These are phyloP conservation scores for Chlamydomonas reinhardtii DNA, from an alignment of 163 green algal species.

Conservation along the genomic window DNA sequence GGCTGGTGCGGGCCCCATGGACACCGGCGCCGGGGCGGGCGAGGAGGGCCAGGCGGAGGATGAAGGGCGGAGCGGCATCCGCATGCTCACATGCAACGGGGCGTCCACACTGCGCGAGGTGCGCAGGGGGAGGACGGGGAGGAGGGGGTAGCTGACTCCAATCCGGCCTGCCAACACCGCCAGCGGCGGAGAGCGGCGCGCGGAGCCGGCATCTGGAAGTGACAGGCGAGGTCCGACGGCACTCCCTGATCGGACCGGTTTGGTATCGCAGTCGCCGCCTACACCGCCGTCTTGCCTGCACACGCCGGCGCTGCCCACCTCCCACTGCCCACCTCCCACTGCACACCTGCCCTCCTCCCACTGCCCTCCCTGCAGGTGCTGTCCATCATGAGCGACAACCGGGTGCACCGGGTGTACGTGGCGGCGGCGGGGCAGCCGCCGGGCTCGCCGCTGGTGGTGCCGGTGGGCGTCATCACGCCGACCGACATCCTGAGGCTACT, in stretches of 20 bases:
- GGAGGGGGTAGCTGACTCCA: background rate
- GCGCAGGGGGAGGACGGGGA: background rate
- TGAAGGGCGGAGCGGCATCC: constrained; percentile 9
- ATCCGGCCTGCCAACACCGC: background rate
- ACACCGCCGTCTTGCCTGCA: no score
- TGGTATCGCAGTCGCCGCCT: no score
- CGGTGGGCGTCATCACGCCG: constrained; percentile 58
- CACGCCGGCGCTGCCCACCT: no score
- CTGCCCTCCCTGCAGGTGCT: constrained; percentile 34
- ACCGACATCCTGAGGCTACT: constrained; percentile 59
- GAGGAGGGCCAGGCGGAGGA: background rate
- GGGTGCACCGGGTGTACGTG: constrained; percentile 62
- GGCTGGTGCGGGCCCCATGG: background rate
- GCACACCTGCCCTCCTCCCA: no score
- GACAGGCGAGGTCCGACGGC: no score
- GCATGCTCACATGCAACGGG: constrained; percentile 35
- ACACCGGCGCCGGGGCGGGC: background rate
- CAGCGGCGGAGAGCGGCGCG: no score
- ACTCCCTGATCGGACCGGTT: no score
- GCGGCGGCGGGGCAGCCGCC: background rate
- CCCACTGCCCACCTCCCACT: no score
- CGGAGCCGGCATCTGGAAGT: no score
- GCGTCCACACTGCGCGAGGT: constrained; percentile 28
- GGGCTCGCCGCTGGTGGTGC: background rate
- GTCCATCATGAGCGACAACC: constrained; percentile 33